Conservation (phyloP, 176 grass and related monocot genomes). For the Poa annua region DNA sequence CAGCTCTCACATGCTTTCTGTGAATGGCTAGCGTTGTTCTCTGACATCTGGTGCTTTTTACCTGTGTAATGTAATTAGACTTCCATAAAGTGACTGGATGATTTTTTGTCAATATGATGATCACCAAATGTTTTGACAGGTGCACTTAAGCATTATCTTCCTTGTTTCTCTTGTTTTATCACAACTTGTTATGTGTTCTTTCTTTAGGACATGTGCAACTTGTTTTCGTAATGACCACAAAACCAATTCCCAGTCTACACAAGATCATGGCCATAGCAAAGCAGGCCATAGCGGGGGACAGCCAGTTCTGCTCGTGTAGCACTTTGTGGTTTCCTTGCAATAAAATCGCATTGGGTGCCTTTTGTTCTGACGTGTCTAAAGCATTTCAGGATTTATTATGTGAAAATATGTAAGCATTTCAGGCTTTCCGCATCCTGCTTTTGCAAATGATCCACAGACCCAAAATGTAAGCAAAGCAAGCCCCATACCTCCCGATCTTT, state of each 20-base stretch:
- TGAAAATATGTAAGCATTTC: neutral
- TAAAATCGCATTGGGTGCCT: neutral
- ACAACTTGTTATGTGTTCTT: constrained; percentile 15
- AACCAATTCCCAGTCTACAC: constrained; percentile 14
- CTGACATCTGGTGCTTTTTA: constrained; percentile 19
- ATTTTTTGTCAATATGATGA: neutral
- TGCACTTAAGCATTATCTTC: neutral
- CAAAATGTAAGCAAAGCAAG: neutral
- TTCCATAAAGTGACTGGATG: constrained; percentile 26
- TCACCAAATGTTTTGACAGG: neutral
- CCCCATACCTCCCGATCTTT: too few species aligned
- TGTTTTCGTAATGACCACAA: constrained; percentile 34
- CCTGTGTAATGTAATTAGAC: constrained; percentile 31
- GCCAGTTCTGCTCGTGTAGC: constrained; percentile 16
- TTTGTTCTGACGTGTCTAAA: constrained; percentile 18
- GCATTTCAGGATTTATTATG: neutral
- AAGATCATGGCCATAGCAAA: neutral
- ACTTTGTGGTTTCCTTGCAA: neutral
- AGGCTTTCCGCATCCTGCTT: neutral
- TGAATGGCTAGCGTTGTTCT: constrained; percentile 20
- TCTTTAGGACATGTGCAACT: neutral
- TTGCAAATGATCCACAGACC: neutral
- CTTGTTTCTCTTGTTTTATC: neutral
- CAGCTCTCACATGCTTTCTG: constrained; percentile 40
- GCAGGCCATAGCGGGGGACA: neutral